phyloP scores from a whole-genome alignment of 2,329 filamentous ascomycete species.

The Cercospora janseana region DNA sequence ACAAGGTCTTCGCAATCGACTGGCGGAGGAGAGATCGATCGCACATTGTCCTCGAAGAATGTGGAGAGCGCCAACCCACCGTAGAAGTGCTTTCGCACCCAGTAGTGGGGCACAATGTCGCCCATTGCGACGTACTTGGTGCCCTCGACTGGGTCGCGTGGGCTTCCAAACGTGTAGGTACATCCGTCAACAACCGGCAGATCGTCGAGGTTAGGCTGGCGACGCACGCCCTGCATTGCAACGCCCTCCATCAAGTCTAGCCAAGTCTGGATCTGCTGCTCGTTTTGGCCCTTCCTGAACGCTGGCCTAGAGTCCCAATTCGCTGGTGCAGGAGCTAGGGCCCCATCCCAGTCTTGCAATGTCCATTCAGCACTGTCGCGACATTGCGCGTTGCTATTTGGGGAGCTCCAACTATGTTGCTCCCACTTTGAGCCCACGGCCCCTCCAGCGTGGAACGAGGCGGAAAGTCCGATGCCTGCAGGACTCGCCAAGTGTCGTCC shows the following conservation, averaged over 20 bases:
- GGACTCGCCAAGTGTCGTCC: neutral
- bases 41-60: slow-evolving; percentile 35
- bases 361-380: slow-evolving; percentile 7
- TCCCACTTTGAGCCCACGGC: too few relatives aligned
- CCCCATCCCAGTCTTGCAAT: slow-evolving; percentile 46
- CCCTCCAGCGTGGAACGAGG: too few relatives aligned
- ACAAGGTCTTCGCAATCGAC: slow-evolving; percentile 31
- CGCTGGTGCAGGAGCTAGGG: slow-evolving; percentile 47
- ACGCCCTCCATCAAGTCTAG: slow-evolving; percentile 18
- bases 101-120: slow-evolving; percentile 34
- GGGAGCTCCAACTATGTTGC: neutral
- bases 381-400: neutral
- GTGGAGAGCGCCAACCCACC: slow-evolving; percentile 23
- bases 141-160: slow-evolving; percentile 11
- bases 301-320: slow-evolving; percentile 45
- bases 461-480: too few relatives aligned
- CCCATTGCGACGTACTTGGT: slow-evolving; percentile 20
- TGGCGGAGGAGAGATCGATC: slow-evolving; percentile 24
- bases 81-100: slow-evolving; percentile 31
- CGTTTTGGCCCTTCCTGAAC: slow-evolving; percentile 30
- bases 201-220: slow-evolving; percentile 11
- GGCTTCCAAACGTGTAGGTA: slow-evolving; percentile 20
- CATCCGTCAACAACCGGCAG: slow-evolving; percentile 19
- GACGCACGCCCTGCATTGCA: slow-evolving; percentile 5
- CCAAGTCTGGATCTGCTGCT: slow-evolving; percentile 33